Conservation (phyloP, 768 basidiomycete genomes). For the Serpula lacrymans region DNA sequence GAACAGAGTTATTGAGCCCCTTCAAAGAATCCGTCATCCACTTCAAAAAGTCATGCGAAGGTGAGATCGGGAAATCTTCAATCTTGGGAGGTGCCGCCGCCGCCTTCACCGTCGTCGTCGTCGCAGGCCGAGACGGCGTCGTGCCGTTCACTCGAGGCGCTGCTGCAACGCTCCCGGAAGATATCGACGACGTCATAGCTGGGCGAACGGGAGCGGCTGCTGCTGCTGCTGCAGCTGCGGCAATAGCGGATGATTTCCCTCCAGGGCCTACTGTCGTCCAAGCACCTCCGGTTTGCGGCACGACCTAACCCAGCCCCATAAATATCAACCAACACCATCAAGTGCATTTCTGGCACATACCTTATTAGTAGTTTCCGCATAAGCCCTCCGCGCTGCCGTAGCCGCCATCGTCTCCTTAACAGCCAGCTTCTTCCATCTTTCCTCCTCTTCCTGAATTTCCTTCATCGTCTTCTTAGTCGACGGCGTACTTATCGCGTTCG, state of each 20-base stretch:
- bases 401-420: slow-evolving; percentile 58
- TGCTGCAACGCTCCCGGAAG: slow-evolving; percentile 23
- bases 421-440: slow-evolving; percentile 69
- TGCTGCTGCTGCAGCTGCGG: slow-evolving; percentile 27
- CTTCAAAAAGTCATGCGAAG: slow-evolving; percentile 87
- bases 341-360: slow-evolving; percentile 31
- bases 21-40: slow-evolving; percentile 88
- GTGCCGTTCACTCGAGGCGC: slow-evolving; percentile 37
- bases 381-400: slow-evolving; percentile 60
- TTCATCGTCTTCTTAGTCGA: slow-evolving; percentile 89
- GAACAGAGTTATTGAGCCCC: slow-evolving; percentile 56
- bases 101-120: slow-evolving; percentile 29
- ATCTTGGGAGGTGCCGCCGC: slow-evolving; percentile 33
- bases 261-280: slow-evolving; percentile 88
- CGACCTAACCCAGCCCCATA: slow-evolving; percentile 24
- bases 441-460: slow-evolving; percentile 98
- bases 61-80: slow-evolving; percentile 64
- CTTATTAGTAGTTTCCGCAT: slow-evolving; percentile 79
- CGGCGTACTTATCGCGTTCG: slow-evolving; percentile 51
- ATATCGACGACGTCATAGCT: slow-evolving; percentile 27
- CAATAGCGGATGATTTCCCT: slow-evolving; percentile 51
- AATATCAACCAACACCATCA: slow-evolving; percentile 6
- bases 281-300: slow-evolving; percentile 42
- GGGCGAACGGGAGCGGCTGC: slow-evolving; percentile 31
- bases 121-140: slow-evolving; percentile 32